Evolutionary conservation across 208 protist genomes (phyloP), one percentile per base, ranked within the genome.

Genomic region (Leishmania braziliensis): DNA sequence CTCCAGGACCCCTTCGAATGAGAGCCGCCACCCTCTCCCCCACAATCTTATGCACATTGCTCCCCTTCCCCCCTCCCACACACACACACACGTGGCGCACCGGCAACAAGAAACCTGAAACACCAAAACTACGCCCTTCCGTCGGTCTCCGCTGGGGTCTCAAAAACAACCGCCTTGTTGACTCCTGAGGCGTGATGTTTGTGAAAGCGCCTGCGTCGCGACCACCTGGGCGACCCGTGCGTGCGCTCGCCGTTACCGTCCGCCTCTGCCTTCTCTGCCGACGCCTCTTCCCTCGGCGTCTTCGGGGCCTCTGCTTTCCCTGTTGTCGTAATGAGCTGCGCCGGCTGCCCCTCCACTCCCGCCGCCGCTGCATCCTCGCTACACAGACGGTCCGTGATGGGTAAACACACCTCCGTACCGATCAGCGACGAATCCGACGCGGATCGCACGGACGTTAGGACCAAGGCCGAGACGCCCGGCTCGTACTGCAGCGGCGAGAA

Each of bases 401-500:
- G 74, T 0, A 88, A n/a, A 36, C 77, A 69, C 65, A 89, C 80
- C 74, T 89, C 86, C 50, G 77, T 84, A 33, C 86, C 86, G 36
- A 89, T 58, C 66, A 80, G 63, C 36, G 82, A 46, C 48, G 60
- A 12, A 65, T 89, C 86, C n/a, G 81, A 84, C 39, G 82, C 82
- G 8, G 82, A 80, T 29, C 65, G 74, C 51, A 86, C 85, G 33
- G 62, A 62, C 36, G 73, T 75, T 56, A 84, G 76, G 79, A 87
- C 48, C 36, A 83, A 71, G n/a, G 70, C 69, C 29, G 72, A 66
- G 33, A 73, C 85, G 5, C 86, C 73, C 8, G 84, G 50, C 3
- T 88, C 79, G 70, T 92, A 86, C 9, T 76, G 82, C 36, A 96
- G 75, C 12, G 93, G 91, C 0, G 91, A 91, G 81, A 96, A 96